Percentiles rank a stretch among this genome's conserved stretches.
Evolutionary conservation across 2,329 filamentous ascomycete genomes (phyloP).

Genomic region (Dendrostoma leiphaemia): DNA sequence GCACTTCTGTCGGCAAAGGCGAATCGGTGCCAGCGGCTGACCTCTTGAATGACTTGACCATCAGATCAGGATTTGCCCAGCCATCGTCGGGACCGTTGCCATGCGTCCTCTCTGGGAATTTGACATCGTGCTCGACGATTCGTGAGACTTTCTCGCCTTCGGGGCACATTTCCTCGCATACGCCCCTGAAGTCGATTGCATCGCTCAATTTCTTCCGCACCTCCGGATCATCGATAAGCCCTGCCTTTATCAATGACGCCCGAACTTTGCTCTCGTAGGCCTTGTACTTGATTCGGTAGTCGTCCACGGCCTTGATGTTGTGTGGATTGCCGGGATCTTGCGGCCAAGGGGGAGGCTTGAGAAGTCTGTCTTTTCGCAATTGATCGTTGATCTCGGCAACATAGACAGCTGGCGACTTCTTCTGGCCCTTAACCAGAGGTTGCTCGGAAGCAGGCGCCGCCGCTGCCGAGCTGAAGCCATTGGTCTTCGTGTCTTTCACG

Average conservation of each 20-base stretch:
- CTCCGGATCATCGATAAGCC: slow-evolving; percentile 63
- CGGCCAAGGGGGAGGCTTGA: slow-evolving; percentile 55
- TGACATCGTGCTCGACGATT: slow-evolving; percentile 60
- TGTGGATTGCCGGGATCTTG: slow-evolving; percentile 50
- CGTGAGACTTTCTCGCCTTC: slow-evolving; percentile 63
- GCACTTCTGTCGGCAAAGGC: slow-evolving; percentile 66
- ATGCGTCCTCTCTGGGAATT: slow-evolving; percentile 52
- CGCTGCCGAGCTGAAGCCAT: slow-evolving; percentile 4
- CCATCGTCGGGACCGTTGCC: slow-evolving; percentile 36
- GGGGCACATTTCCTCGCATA: slow-evolving; percentile 69
- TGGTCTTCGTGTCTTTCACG: not conserved
- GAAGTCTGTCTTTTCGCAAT: slow-evolving; percentile 53
- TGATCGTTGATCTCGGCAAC: slow-evolving; percentile 51
- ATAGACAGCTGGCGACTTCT: slow-evolving; percentile 30
- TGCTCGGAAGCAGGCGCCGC: slow-evolving; percentile 10
- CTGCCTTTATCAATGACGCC: slow-evolving; percentile 55
- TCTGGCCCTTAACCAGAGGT: not conserved
- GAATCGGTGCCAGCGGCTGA: slow-evolving; percentile 68
- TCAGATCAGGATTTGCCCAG: slow-evolving; percentile 49
- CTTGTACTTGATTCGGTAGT: slow-evolving; percentile 55
- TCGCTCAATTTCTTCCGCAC: slow-evolving; percentile 60
- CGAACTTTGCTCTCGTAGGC: slow-evolving; percentile 57
- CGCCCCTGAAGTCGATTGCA: slow-evolving; percentile 66
- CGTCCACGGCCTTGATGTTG: slow-evolving; percentile 50
- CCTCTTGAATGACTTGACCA: slow-evolving; percentile 67